Evolutionary conservation across 1,284 basidiomycete genomes (phyloP).

Genomic region (Phaffia rhodozyma): DNA sequence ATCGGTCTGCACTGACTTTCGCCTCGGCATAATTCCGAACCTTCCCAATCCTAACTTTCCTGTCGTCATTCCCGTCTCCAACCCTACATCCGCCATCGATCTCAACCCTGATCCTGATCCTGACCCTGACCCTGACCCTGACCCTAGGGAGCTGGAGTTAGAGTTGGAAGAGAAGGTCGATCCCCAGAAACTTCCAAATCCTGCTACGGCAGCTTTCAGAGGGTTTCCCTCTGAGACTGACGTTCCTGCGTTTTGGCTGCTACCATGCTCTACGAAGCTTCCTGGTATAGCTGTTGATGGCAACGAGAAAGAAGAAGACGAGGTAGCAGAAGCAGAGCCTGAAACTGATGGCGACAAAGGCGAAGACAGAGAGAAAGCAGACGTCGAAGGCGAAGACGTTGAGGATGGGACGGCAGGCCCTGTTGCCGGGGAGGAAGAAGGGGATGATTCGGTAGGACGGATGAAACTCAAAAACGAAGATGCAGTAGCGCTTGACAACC

Average conservation of each 20-base stretch:
- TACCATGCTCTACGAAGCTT: no score
- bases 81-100: no score
- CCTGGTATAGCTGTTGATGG: neutral
- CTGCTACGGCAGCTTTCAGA: neutral
- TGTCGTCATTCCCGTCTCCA: no score
- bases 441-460: neutral
- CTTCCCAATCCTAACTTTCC: no score
- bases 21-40: no score
- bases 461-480: neutral
- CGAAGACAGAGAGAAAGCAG: neutral
- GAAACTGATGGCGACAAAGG: neutral
- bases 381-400: neutral
- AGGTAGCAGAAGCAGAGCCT: neutral
- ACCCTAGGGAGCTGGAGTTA: neutral
- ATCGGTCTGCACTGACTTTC: no score
- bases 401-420: neutral
- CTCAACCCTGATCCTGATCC: no score
- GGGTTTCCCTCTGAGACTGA: neutral
- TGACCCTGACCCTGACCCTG: neutral
- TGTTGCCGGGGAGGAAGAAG: neutral
- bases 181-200: constrained; percentile 10
- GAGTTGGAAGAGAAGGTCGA: no score
- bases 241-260: neutral
- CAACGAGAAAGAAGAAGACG: neutral
- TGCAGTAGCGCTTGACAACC: no score